These are phyloP conservation scores for Melocanna baccifera DNA, from an alignment of 176 grass and related monocot species.

Conservation along the genomic window DNA sequence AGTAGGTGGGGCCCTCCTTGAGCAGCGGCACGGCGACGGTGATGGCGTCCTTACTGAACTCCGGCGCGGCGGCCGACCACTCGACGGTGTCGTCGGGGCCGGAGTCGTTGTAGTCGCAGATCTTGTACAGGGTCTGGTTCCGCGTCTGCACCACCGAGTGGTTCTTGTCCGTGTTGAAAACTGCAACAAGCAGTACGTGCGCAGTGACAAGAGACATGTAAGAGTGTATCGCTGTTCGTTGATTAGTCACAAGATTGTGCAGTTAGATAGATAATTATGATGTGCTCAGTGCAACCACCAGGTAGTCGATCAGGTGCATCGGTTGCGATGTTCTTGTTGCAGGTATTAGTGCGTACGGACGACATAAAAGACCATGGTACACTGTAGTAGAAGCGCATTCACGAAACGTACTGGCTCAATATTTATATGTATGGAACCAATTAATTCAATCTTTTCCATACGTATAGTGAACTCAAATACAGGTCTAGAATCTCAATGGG, in stretches of 20 bases:
- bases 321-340: slow-evolving; percentile 15
- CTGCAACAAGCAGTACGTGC: slow-evolving; percentile 26
- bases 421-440: not conserved
- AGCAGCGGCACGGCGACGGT: slow-evolving; percentile 75
- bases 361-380: not conserved
- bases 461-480: not conserved
- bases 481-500: not conserved
- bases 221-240: not conserved
- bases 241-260: not conserved
- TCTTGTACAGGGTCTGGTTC: slow-evolving; percentile 78
- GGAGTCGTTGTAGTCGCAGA: slow-evolving; percentile 68
- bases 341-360: not conserved
- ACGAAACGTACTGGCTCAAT: not conserved
- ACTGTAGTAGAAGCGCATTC: too few species aligned
- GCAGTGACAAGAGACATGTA: not conserved
- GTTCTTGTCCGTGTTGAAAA: slow-evolving; percentile 97
- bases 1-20: slow-evolving; percentile 67
- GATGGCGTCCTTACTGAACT: slow-evolving; percentile 82
- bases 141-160: slow-evolving; percentile 92
- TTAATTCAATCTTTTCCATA: too few species aligned
- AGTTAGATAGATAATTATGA: not conserved
- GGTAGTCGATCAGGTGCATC: not conserved
- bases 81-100: slow-evolving; percentile 66
- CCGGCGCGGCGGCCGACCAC: slow-evolving; percentile 72
- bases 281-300: slow-evolving; percentile 12